Evolutionary conservation across 2,329 filamentous ascomycete genomes (phyloP).

Genomic region (Pestalotiopsis sp.): DNA sequence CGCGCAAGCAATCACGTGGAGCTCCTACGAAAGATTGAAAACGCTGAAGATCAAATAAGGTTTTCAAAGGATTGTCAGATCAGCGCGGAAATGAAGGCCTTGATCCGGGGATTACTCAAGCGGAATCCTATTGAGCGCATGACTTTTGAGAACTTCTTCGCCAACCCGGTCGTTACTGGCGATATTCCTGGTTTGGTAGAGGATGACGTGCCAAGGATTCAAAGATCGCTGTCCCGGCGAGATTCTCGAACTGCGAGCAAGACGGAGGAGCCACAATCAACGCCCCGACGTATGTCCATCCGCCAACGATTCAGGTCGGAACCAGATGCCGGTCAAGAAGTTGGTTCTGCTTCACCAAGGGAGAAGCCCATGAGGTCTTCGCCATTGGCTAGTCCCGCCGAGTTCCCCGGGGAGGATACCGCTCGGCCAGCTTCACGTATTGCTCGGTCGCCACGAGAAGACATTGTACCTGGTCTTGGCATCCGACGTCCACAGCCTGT

Average conservation of each 20-base stretch:
- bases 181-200: conserved; percentile 81
- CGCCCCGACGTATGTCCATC: conserved; percentile 39
- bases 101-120: conserved; percentile 83
- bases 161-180: conserved; percentile 69
- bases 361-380: conserved; percentile 45
- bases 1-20: conserved; percentile 94
- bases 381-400: conserved; percentile 45
- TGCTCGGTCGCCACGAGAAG: conserved; percentile 47
- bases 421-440: conserved; percentile 25
- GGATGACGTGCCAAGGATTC: conserved; percentile 65
- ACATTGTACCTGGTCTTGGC: conserved; percentile 51
- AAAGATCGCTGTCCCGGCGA: conserved; percentile 33
- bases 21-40: conserved; percentile 87
- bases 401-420: conserved; percentile 35
- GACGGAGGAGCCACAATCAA: conserved; percentile 31
- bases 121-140: conserved; percentile 83
- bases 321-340: conserved; percentile 38
- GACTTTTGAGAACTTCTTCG: conserved; percentile 85
- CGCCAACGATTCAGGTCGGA: conserved; percentile 44
- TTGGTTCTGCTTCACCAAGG: conserved; percentile 41
- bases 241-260: conserved; percentile 36
- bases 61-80: conserved; percentile 76
- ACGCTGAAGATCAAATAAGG: conserved; percentile 80
- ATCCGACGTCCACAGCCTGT: conserved; percentile 51
- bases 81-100: conserved; percentile 75